phyloP scores from a whole-genome alignment of 2,329 filamentous ascomycete genomes.

The Botryotinia narcissicola region DNA sequence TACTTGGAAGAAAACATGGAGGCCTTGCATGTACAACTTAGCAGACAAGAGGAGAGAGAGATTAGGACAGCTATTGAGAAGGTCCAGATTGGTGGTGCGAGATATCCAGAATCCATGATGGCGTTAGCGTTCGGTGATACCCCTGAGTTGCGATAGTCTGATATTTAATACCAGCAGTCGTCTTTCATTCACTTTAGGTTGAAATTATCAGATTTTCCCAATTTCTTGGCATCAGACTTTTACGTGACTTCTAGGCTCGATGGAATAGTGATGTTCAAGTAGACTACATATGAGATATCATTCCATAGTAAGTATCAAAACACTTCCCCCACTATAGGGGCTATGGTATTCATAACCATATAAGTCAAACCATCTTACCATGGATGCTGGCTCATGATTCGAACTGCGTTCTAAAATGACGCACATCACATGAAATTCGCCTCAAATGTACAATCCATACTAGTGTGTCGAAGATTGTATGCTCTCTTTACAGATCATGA shows the following conservation, averaged over 20 bases:
- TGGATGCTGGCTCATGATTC: background rate
- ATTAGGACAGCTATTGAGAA: conserved; percentile 42
- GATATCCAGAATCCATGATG: conserved; percentile 44
- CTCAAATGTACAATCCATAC: background rate
- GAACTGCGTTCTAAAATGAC: background rate
- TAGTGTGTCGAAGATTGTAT: background rate
- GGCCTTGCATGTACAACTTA: conserved; percentile 27
- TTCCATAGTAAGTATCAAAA: background rate
- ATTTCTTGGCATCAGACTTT: background rate
- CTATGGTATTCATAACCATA: background rate
- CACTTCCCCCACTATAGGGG: too few relatives aligned
- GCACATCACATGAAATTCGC: background rate
- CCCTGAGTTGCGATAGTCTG: conserved; percentile 23
- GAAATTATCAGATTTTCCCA: background rate
- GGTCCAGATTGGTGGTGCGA: conserved; percentile 50
- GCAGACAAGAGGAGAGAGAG: conserved; percentile 25
- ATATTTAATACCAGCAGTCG: background rate
- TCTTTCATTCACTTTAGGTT: background rate
- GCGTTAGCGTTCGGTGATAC: conserved; percentile 26
- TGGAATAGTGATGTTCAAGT: background rate
- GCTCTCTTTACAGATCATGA: background rate
- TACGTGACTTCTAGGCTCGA: background rate
- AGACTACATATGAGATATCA: background rate
- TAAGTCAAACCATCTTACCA: background rate
- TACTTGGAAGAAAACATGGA: conserved; percentile 41